phyloP scores from a whole-genome alignment of 345 rosid species.

The Pseudoturritis turrita region DNA sequence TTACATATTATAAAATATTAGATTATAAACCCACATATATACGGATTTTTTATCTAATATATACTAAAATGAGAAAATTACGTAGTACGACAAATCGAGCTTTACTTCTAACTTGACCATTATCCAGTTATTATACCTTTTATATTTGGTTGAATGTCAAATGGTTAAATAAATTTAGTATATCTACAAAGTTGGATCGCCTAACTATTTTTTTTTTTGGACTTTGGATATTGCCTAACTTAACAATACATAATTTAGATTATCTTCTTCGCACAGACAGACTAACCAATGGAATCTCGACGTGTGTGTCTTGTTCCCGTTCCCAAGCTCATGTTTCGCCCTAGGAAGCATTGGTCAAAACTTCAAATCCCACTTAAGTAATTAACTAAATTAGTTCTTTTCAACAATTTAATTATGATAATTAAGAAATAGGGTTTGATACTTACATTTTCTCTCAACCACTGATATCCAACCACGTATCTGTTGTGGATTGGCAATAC shows the following conservation, averaged over 20 bases:
- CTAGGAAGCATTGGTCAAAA: conserved; percentile 12
- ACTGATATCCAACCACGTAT: background rate
- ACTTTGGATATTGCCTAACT: background rate
- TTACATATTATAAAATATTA: no score
- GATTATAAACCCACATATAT: no score
- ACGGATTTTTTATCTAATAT: no score
- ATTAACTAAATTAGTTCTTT: background rate
- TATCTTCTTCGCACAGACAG: background rate
- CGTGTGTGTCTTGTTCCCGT: background rate
- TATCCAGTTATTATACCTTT: background rate
- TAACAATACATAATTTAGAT: background rate
- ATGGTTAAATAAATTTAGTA: background rate
- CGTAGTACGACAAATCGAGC: background rate
- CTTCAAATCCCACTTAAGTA: background rate
- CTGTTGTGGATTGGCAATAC: background rate
- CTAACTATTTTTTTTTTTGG: background rate
- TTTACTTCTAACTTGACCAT: background rate
- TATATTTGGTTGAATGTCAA: background rate
- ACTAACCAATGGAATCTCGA: background rate
- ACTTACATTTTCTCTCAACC: background rate
- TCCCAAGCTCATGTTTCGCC: background rate
- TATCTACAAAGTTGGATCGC: background rate
- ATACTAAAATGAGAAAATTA: background rate
- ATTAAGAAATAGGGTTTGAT: background rate
- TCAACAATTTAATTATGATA: background rate